Evolutionary conservation across 2,329 filamentous ascomycete genomes (phyloP).

Genomic region (Aspergillus aculeatinus): DNA sequence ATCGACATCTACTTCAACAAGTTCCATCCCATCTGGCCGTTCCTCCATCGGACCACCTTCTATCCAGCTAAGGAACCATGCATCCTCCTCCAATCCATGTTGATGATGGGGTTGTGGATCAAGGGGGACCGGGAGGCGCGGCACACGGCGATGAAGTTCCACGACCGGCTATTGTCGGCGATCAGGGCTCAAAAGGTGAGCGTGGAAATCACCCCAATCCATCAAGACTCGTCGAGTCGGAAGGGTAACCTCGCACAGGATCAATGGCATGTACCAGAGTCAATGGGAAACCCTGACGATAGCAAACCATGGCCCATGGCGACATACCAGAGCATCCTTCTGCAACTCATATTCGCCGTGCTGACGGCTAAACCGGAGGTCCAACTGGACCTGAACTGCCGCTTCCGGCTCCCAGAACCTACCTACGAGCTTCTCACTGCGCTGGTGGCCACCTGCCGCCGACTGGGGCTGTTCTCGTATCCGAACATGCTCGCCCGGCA

Average conservation of each 20-base stretch:
- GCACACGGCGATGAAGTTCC: constrained; percentile 22
- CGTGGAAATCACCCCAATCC: not conserved
- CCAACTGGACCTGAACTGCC: constrained; percentile 11
- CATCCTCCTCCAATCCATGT: no score
- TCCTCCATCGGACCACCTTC: no score
- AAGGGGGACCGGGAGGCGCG: constrained; percentile 19
- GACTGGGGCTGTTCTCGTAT: no score
- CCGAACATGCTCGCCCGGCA: no score
- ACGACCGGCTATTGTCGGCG: constrained; percentile 20
- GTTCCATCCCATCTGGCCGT: no score
- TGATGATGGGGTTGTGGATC: constrained; percentile 15
- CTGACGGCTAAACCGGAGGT: constrained; percentile 12
- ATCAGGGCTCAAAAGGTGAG: constrained; percentile 24
- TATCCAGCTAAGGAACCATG: no score
- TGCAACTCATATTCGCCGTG: constrained; percentile 27
- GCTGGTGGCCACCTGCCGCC: no score
- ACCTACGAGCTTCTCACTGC: constrained; percentile 7
- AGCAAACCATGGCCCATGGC: constrained; percentile 25
- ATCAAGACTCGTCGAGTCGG: not conserved
- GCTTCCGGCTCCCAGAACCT: constrained; percentile 9
- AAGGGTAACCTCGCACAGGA: constrained; percentile 2
- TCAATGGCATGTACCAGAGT: constrained; percentile 16
- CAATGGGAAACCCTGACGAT: not conserved
- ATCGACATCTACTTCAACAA: no score
- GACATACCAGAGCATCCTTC: constrained; percentile 29